A percentile compares a stretch with the other conserved stretches of the same genome.
Evolutionary conservation across 345 rosid genomes (phyloP).

Genomic region (Sisymbrium altissimum): DNA sequence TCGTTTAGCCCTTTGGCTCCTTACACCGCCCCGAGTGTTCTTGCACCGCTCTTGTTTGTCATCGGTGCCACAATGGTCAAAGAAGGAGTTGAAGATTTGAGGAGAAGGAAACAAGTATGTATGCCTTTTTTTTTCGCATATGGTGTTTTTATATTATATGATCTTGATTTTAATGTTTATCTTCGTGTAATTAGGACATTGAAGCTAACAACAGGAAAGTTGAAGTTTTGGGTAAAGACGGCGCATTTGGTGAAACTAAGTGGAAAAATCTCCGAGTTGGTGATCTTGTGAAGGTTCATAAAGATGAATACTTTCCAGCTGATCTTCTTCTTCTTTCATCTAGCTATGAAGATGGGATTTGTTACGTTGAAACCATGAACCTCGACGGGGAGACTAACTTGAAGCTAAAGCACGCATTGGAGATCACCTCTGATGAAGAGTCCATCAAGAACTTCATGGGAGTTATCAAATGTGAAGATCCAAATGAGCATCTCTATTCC

Average conservation of each 20-base stretch:
- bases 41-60: conserved; percentile 71
- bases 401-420: conserved; percentile 75
- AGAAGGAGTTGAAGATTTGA: conserved; percentile 90
- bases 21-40: conserved; percentile 61
- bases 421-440: conserved; percentile 50
- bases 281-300: conserved; percentile 60
- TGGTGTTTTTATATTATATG: neutral
- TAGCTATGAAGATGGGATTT: conserved; percentile 67
- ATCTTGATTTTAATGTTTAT: neutral
- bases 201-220: conserved; percentile 83
- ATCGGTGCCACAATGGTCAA: conserved; percentile 83
- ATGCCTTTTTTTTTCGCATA: neutral
- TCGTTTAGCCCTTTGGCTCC: conserved; percentile 93
- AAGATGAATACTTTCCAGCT: conserved; percentile 87
- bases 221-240: conserved; percentile 37
- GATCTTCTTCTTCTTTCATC: conserved; percentile 88
- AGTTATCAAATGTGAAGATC: conserved; percentile 72
- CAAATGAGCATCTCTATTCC: conserved; percentile 69
- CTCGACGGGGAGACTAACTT: conserved; percentile 94
- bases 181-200: conserved; percentile 51
- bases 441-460: conserved; percentile 46
- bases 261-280: conserved; percentile 87
- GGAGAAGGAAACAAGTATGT: conserved; percentile 65
- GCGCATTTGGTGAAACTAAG: conserved; percentile 40
- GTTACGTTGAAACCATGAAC: conserved; percentile 92